Evolutionary conservation across 805 yeast species (phyloP), one percentile per base, ranked within the genome.

Genomic region (Lachancea thermotolerans): DNA sequence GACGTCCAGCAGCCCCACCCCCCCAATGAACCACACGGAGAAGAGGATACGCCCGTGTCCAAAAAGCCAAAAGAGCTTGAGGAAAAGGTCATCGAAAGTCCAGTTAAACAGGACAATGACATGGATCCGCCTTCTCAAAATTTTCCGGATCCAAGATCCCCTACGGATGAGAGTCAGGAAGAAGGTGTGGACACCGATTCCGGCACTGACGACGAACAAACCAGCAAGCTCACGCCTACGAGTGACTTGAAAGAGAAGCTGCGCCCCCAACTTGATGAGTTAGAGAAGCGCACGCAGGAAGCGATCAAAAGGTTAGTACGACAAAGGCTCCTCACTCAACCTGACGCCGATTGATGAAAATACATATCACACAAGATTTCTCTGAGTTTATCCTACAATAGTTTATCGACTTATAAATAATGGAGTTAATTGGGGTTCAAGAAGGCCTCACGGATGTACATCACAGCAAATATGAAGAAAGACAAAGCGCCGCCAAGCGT

Each of bases 401-500:
- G 4, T 21, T 21, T 21, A 21, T 21, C 25, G 25, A 21, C 25
- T 21, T 21, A 21, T 21, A 21, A 21, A 21, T 21, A 35, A 11
- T n/a, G 5, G 16, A 15, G 16, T 8, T 40, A 41, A 36, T 39
- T 30, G 37, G 43, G 46, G 35, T 31, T 46, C 53, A 32, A 33
- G 48, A 66, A 57, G 18, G 89, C 91, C 55, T 83, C 86, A 61
- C 78, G 76, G 51, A 91, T 75, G 65, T 93, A 93, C 60, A 88
- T 66, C 31, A 89, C 56, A 8, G 96, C 80, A 66, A 93, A 93
- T 16, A 87, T 62, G 52, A 89, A 75, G 69, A 93, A 93, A 8
- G 96, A 91, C 42, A 72, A 65, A 7, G 97, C 85, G 36, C 99
- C 99, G 40, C 93, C 89, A 41, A 93, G 68, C 1, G 98, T 89